These are phyloP conservation scores for Metroxylon sagu DNA, from an alignment of 176 grass and related monocot genomes.

Conservation along the genomic window DNA sequence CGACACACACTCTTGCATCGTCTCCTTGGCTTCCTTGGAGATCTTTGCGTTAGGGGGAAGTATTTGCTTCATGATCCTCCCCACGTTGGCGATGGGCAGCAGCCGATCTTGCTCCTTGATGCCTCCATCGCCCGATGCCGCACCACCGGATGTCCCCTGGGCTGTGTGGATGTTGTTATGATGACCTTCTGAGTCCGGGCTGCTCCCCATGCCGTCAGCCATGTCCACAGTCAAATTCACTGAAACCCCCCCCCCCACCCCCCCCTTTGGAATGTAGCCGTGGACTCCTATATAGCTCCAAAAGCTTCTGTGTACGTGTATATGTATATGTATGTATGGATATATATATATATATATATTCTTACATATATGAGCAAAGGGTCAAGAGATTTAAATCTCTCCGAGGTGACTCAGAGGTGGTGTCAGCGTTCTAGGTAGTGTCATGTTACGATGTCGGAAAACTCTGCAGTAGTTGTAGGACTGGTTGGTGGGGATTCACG, in stretches of 20 bases:
- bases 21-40: no score
- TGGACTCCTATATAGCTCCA: background rate
- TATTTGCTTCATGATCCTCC: constrained; percentile 16
- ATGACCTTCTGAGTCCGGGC: background rate
- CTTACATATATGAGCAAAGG: background rate
- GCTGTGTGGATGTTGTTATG: background rate
- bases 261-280: background rate
- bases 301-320: background rate
- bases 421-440: no score
- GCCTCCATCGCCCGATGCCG: background rate
- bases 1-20: no score
- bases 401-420: no score
- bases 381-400: no score
- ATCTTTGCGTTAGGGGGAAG: background rate
- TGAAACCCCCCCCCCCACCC: background rate
- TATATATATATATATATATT: background rate
- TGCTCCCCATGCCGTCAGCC: background rate
- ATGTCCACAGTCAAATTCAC: no score
- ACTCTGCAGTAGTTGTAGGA: no score
- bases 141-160: background rate
- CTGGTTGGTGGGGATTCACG: no score
- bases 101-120: constrained; percentile 11
- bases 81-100: constrained; percentile 16
- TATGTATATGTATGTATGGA: background rate
- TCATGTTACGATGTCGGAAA: no score